A percentile compares a stretch with the other conserved stretches of the same genome.
These are phyloP conservation scores for Boletus edulis DNA, from an alignment of 768 basidiomycete species.

Conservation along the genomic window DNA sequence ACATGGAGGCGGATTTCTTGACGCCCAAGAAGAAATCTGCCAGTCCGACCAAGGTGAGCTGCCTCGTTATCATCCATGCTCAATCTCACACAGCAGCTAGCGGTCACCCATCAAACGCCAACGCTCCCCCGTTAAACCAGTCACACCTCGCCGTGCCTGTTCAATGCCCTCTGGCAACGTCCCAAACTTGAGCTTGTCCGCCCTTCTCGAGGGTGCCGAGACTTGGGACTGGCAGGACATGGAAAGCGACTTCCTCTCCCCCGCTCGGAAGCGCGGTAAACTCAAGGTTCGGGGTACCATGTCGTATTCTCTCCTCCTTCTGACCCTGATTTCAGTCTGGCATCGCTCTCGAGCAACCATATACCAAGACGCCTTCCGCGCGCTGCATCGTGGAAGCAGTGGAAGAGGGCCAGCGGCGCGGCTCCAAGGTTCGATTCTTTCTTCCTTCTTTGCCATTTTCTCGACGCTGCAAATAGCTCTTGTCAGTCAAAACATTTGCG, in stretches of 20 bases:
- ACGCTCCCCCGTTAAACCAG: slow-evolving; percentile 19
- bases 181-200: slow-evolving; percentile 39
- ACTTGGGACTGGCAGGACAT: slow-evolving; percentile 69
- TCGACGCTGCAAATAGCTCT: slow-evolving; percentile 34
- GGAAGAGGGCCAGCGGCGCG: slow-evolving; percentile 30
- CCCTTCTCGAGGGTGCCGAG: slow-evolving; percentile 61
- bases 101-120: slow-evolving; percentile 13
- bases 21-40: slow-evolving; percentile 47
- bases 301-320: background rate
- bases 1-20: slow-evolving; percentile 48
- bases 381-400: slow-evolving; percentile 57
- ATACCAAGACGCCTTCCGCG: slow-evolving; percentile 40
- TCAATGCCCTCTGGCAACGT: slow-evolving; percentile 6
- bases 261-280: slow-evolving; percentile 35
- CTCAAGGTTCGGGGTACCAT: slow-evolving; percentile 16
- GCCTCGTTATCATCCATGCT: background rate
- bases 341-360: slow-evolving; percentile 11
- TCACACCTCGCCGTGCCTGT: slow-evolving; percentile 9
- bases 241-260: slow-evolving; percentile 47
- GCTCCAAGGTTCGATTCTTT: slow-evolving; percentile 19
- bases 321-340: slow-evolving; percentile 14
- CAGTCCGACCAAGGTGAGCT: slow-evolving; percentile 23
- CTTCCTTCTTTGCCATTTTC: background rate
- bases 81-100: slow-evolving; percentile 3
- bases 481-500: slow-evolving; percentile 48